Evolutionary conservation across 1,139 yeast genomes (phyloP), one percentile per base, ranked within the genome.

Genomic region (Candida buenavistaensis): DNA sequence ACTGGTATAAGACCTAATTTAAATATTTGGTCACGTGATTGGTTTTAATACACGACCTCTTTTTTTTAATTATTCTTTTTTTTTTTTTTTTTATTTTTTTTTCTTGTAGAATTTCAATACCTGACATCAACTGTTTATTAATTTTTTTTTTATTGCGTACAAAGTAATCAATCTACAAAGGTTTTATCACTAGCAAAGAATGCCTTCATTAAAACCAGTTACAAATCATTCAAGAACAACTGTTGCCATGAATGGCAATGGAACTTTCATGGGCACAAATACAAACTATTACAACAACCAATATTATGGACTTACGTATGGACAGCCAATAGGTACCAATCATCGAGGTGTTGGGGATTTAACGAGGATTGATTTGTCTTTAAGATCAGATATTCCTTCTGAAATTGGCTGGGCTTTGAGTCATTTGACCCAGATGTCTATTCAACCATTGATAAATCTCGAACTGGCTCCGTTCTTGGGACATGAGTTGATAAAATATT

Each of bases 391-490:
- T 2, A 58, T 84, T 19, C 70, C 64, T 23, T 61, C 68, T 13
- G 95, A 85, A 51, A 64, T 80, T 23, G 75, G 73, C 43, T 83
- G 88, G 80, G 84, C 89, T 1, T 58, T 84, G 32, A 66, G 71
- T 26, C 72, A 82, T 6, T 62, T 83, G 43, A 72, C 85, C 14
- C 74, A 75, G 40, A 61, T 77, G 34, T 79, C 88, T 3, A 67
- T 70, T 25, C 63, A 65, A 30, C 78, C 82, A 1, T 69, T 64
- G 25, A 56, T 82, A 20, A 65, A 65, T 30, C 66, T 82, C 46
- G 77, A 78, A 45, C 58, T 62, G 12, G 62, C 69, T 44, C 66
- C 75, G 3, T 72, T 62, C 38, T 59, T 82, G 20, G 75, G 80
- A 9, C 64, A 67, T 24, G 76, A 75, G 40, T 59, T 82, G 37